Conservation (phyloP, 768 basidiomycete species). For the Pleurotus tuoliensis region DNA sequence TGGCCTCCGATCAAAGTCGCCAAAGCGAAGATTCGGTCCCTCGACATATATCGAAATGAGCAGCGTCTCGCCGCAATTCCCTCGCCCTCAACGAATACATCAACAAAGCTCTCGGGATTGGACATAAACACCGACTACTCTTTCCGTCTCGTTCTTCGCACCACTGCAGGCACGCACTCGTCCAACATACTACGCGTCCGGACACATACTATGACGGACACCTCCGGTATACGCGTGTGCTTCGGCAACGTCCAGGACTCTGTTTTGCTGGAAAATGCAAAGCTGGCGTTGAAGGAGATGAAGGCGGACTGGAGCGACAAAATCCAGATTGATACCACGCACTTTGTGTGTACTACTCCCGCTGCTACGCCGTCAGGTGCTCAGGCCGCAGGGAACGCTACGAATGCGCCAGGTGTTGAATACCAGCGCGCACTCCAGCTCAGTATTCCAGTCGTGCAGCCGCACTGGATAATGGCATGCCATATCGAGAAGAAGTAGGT, state of each 20-base stretch:
- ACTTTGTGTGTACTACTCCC: slow-evolving; percentile 95
- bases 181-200: slow-evolving; percentile 80
- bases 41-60: slow-evolving; percentile 92
- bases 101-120: slow-evolving; percentile 82
- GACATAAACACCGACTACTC: slow-evolving; percentile 82
- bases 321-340: slow-evolving; percentile 97
- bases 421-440: slow-evolving; percentile 94
- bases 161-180: slow-evolving; percentile 86
- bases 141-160: slow-evolving; percentile 92
- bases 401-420: slow-evolving; percentile 70
- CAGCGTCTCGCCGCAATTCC: slow-evolving; percentile 86
- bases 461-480: slow-evolving; percentile 93
- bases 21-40: slow-evolving; percentile 77
- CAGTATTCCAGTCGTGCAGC: slow-evolving; percentile 92
- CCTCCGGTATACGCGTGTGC: slow-evolving; percentile 91
- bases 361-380: slow-evolving; percentile 61
- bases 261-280: slow-evolving; percentile 74
- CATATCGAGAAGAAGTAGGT: slow-evolving; percentile 76
- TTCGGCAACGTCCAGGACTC: slow-evolving; percentile 86
- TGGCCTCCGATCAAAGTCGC: slow-evolving; percentile 88
- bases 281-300: slow-evolving; percentile 80
- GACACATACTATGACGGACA: slow-evolving; percentile 94
- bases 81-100: slow-evolving; percentile 77
- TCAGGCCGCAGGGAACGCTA: slow-evolving; percentile 46
- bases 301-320: slow-evolving; percentile 86